phyloP scores from a whole-genome alignment of 2,329 filamentous ascomycete species.

The Colletotrichum endophyticum region DNA sequence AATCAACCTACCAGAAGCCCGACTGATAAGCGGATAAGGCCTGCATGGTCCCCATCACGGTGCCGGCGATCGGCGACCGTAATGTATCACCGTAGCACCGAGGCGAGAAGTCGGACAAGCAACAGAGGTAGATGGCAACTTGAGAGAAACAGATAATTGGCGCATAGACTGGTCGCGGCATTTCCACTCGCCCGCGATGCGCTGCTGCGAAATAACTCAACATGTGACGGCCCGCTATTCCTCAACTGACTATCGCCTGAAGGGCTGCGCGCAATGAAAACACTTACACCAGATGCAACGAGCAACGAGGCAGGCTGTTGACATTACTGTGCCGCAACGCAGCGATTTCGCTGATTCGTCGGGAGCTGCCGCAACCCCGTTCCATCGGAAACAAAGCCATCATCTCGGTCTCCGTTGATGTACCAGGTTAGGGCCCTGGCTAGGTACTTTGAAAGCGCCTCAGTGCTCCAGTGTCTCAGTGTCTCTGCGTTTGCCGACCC shows the following conservation, averaged over 20 bases:
- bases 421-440: not conserved
- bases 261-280: not conserved
- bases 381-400: not conserved
- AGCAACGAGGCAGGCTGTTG: not conserved
- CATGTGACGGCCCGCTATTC: not conserved
- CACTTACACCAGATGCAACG: not conserved
- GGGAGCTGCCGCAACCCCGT: not conserved
- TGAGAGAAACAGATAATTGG: not conserved
- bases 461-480: not conserved
- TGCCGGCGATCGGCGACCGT: constrained; percentile 13
- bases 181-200: not conserved
- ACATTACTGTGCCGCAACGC: not conserved
- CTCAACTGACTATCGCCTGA: not conserved
- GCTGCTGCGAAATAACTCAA: not conserved
- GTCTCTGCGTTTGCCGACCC: not conserved
- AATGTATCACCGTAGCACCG: constrained; percentile 17
- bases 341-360: not conserved
- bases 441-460: not conserved
- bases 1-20: constrained; percentile 8
- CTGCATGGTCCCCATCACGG: not conserved
- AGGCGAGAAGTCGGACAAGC: constrained; percentile 5
- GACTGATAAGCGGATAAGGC: constrained; percentile 20
- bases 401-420: not conserved
- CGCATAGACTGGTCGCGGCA: not conserved
- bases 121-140: not conserved